Percentiles rank a stretch among this genome's conserved stretches.
Evolutionary conservation across 768 basidiomycete species (phyloP).

Genomic region (Tylopilus sp.): DNA sequence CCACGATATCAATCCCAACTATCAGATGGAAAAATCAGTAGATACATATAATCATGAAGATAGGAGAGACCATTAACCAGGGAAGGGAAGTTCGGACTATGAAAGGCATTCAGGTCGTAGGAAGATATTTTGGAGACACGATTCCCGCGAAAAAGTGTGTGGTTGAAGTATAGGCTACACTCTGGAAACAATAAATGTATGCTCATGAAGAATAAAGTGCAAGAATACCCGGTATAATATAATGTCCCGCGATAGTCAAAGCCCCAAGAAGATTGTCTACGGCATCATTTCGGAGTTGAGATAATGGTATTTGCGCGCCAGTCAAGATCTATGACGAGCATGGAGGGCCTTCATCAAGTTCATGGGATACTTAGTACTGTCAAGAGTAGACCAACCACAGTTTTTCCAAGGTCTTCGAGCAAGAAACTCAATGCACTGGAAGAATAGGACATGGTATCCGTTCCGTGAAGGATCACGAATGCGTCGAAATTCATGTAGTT

Average conservation of each 20-base stretch:
- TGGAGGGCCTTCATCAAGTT: background rate
- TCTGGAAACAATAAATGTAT: conserved; percentile 41
- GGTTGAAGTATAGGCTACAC: conserved; percentile 87
- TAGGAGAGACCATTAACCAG: conserved; percentile 63
- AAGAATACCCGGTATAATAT: conserved; percentile 77
- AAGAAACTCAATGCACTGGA: conserved; percentile 88
- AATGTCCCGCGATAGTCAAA: conserved; percentile 85
- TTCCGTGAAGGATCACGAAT: conserved; percentile 87
- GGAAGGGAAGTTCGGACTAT: conserved; percentile 80
- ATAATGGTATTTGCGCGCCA: conserved; percentile 91
- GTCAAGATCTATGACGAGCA: conserved; percentile 66
- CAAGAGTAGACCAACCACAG: conserved; percentile 54
- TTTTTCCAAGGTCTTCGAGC: conserved; percentile 90
- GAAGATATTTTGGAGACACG: conserved; percentile 81
- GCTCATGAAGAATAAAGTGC: background rate
- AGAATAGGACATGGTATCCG: conserved; percentile 89
- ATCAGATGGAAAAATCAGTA: conserved; percentile 3
- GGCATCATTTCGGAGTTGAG: conserved; percentile 90
- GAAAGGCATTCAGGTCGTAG: conserved; percentile 79
- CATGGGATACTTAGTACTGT: background rate
- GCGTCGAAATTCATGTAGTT: conserved; percentile 87
- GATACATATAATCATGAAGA: background rate
- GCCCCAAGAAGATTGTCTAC: conserved; percentile 91
- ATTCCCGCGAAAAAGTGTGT: conserved; percentile 82
- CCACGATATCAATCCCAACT: conserved; percentile 89